Evolutionary conservation across 306 rosid genomes (phyloP).

Genomic region (Phaseolus lunatus): DNA sequence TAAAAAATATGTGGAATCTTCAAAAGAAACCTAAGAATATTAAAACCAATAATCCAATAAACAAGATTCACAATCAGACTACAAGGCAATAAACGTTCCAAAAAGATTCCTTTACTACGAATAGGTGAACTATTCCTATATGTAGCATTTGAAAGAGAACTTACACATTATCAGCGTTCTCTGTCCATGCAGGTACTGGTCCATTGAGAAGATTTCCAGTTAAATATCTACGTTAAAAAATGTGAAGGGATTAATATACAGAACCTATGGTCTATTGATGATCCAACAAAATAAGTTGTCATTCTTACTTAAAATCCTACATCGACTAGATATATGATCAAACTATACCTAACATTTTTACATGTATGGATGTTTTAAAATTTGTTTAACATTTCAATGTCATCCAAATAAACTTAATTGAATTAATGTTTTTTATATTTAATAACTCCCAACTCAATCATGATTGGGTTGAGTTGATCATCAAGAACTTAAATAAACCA

Average conservation of each 20-base stretch:
- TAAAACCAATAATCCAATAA: neutral
- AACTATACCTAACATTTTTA: too few relatives aligned
- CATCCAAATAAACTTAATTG: neutral
- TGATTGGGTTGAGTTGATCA: too few relatives aligned
- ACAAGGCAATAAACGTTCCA: neutral
- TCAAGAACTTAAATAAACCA: too few relatives aligned
- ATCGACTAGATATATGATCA: too few relatives aligned
- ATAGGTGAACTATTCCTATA: neutral
- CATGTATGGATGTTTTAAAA: too few relatives aligned
- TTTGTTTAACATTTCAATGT: too few relatives aligned
- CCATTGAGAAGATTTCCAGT: slow-evolving; percentile 80
- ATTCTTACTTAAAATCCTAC: too few relatives aligned
- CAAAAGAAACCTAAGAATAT: slow-evolving; percentile 42
- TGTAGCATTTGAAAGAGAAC: slow-evolving; percentile 44
- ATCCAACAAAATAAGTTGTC: neutral
- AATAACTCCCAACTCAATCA: too few relatives aligned
- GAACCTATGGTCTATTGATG: neutral
- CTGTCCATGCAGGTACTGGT: slow-evolving; percentile 56
- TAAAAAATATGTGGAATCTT: slow-evolving; percentile 2
- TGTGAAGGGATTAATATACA: slow-evolving; percentile 19
- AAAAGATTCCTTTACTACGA: neutral
- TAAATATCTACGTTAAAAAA: slow-evolving; percentile 58
- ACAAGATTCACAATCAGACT: neutral
- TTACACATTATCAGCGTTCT: slow-evolving; percentile 46
- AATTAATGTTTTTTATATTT: too few relatives aligned